A percentile compares a stretch with the other conserved stretches of the same genome.
These are phyloP conservation scores for Cyberlindnera samutprakarnensis DNA, from an alignment of 805 yeast species.

Conservation along the genomic window DNA sequence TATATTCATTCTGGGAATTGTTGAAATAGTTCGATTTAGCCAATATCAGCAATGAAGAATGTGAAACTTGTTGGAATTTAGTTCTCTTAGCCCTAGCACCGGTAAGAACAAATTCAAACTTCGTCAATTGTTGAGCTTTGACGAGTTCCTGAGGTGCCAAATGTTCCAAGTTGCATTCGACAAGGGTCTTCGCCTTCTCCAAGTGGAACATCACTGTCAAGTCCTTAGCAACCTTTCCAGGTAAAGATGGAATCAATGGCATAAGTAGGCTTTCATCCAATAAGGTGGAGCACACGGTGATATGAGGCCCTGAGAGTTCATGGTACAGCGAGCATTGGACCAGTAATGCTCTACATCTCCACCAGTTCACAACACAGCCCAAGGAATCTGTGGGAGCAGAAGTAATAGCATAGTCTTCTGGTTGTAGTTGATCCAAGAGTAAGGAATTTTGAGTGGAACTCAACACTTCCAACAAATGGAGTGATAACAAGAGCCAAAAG, in stretches of 20 bases:
- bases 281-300: slow-evolving; percentile 28
- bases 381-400: slow-evolving; percentile 8
- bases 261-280: slow-evolving; percentile 18
- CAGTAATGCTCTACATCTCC: slow-evolving; percentile 66
- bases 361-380: slow-evolving; percentile 54
- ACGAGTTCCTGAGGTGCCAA: slow-evolving; percentile 46
- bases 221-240: slow-evolving; percentile 26
- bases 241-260: slow-evolving; percentile 15
- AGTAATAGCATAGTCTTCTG: slow-evolving; percentile 24
- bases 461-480: slow-evolving; percentile 36
- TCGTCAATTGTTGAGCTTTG: slow-evolving; percentile 51
- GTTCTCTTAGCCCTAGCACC: slow-evolving; percentile 89
- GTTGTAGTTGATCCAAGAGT: slow-evolving; percentile 17
- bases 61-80: slow-evolving; percentile 65
- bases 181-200: slow-evolving; percentile 59
- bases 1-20: slow-evolving; percentile 26
- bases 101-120: slow-evolving; percentile 59
- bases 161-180: slow-evolving; percentile 60
- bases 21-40: slow-evolving; percentile 43
- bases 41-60: slow-evolving; percentile 66
- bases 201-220: slow-evolving; percentile 45
- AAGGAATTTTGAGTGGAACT: slow-evolving; percentile 25
- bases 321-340: slow-evolving; percentile 56
- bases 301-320: slow-evolving; percentile 47
- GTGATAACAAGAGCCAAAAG: slow-evolving; percentile 34